Evolutionary conservation across 2,329 filamentous ascomycete species (phyloP), one percentile per base, ranked within the genome.

Genomic region (Colletotrichum sublineola): DNA sequence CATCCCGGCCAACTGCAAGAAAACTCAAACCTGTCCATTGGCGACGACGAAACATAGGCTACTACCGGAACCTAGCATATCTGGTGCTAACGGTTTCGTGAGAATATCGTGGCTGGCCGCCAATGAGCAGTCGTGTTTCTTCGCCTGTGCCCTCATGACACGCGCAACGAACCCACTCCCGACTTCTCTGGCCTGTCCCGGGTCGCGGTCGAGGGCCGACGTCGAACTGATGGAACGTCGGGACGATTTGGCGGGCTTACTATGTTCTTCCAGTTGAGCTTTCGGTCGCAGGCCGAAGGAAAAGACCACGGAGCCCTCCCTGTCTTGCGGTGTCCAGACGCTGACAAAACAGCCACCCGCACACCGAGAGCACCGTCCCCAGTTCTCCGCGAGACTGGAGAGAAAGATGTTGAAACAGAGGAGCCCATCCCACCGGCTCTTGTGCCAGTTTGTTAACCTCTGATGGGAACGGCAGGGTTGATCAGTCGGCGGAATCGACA

Each of bases 231-330:
- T 20, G 29, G 29, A 60, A 24, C 38, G 33, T 31, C 42, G 24
- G 46, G 29, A 36, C 12, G 42, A 52, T 33, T 56, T 68, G 42
- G n/a, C 52, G 48, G 42, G 33, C 11, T 50, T 42, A 12, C 20
- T 31, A 46, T 63, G 46, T 31, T 14, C 24, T 50, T 4, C 33
- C 29, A 40, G 55, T 33, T 4, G 4, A n/a, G n/a, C 6, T 18
- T 40, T 42, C 33, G n/a, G 46, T 67, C 68, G 46, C 68, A 53
- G 63, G 18, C 50, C 40, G 24, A 69, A 42, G 15, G 57, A 57
- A 24, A 52, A 63, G 61, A 6, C 48, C 50, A 58, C 44, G 29
- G 14, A 9, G 40, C 48, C 20, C 42, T 62, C 48, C 20, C 42
- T 62, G 64, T 58, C 52, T 60, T 42, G 44, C 52, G 20, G 29